These are phyloP conservation scores for Euphrasia arctica DNA, from an alignment of 305 asterid species.

Conservation along the genomic window DNA sequence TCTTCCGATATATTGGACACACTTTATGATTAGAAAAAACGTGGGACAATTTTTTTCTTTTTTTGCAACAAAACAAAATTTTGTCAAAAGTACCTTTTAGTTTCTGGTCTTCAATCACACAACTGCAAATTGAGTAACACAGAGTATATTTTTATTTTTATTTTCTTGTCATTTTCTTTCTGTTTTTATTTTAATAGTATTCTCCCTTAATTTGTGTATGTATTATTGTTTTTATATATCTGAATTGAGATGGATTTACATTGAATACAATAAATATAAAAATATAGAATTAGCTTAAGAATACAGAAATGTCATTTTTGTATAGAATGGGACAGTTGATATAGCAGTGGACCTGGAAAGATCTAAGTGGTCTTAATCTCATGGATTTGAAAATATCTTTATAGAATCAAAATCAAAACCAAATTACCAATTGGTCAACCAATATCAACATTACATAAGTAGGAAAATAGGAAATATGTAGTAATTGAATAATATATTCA, in stretches of 20 bases:
- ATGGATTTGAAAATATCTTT: slow-evolving; percentile 22
- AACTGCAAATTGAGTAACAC: slow-evolving; percentile 16
- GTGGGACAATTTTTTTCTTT: slow-evolving; percentile 22
- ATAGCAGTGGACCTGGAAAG: slow-evolving; percentile 32
- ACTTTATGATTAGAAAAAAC: slow-evolving; percentile 20
- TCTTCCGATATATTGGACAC: slow-evolving; percentile 11
- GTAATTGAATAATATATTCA: no score
- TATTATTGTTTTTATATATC: not conserved
- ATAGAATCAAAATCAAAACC: slow-evolving; percentile 22
- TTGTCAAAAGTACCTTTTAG: slow-evolving; percentile 29
- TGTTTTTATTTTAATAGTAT: not conserved
- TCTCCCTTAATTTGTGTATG: not conserved
- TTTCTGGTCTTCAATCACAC: slow-evolving; percentile 21
- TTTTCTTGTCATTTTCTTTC: not conserved
- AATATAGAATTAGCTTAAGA: no score
- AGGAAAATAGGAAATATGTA: no score
- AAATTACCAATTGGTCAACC: slow-evolving; percentile 19
- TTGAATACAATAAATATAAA: no score
- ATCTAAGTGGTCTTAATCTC: slow-evolving; percentile 32
- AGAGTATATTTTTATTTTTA: not conserved
- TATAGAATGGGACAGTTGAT: slow-evolving; percentile 29
- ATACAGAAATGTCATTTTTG: not conserved
- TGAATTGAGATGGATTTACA: not conserved
- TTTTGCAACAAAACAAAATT: slow-evolving; percentile 26
- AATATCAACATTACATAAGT: not conserved